phyloP scores from a whole-genome alignment of 495 filamentous ascomycete genomes.

The Penicillium verhagenii region DNA sequence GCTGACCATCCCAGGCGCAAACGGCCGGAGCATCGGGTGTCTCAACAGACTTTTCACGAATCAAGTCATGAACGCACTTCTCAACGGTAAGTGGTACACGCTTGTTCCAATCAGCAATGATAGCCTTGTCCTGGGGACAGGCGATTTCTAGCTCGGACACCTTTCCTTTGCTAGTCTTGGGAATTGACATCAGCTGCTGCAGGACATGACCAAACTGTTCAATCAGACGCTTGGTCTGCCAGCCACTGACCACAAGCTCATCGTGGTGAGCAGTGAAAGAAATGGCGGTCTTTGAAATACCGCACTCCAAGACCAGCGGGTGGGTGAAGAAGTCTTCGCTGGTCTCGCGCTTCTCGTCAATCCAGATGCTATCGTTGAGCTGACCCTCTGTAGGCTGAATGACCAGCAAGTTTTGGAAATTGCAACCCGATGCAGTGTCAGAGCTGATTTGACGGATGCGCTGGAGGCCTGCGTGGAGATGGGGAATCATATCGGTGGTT shows the following conservation, averaged over 20 bases:
- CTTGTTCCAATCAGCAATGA: slow-evolving; percentile 37
- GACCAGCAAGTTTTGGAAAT: slow-evolving; percentile 62
- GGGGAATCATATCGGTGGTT: slow-evolving; percentile 49
- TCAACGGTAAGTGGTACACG: slow-evolving; percentile 29
- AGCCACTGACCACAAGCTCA: slow-evolving; percentile 36
- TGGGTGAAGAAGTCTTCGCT: slow-evolving; percentile 50
- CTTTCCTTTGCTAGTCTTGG: slow-evolving; percentile 25
- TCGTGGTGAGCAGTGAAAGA: slow-evolving; percentile 37
- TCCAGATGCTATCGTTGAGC: slow-evolving; percentile 35
- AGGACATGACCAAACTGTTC: slow-evolving; percentile 38
- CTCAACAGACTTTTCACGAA: slow-evolving; percentile 20
- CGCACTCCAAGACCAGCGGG: slow-evolving; percentile 49
- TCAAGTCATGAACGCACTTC: slow-evolving; percentile 49
- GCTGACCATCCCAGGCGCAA: slow-evolving; percentile 45
- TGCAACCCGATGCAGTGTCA: slow-evolving; percentile 51
- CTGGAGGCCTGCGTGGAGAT: slow-evolving; percentile 47
- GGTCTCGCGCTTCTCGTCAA: slow-evolving; percentile 45
- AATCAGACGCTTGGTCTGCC: slow-evolving; percentile 33
- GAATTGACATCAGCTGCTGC: slow-evolving; percentile 29
- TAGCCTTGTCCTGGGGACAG: slow-evolving; percentile 33
- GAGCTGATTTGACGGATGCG: slow-evolving; percentile 38
- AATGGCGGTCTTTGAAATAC: slow-evolving; percentile 28
- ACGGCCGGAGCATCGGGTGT: slow-evolving; percentile 39
- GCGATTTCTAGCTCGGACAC: slow-evolving; percentile 33
- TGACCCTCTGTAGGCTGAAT: slow-evolving; percentile 45